A percentile compares a stretch with the other conserved stretches of the same genome.
phyloP scores from a whole-genome alignment of 306 rosid genomes.

The Castanospermum australe region DNA sequence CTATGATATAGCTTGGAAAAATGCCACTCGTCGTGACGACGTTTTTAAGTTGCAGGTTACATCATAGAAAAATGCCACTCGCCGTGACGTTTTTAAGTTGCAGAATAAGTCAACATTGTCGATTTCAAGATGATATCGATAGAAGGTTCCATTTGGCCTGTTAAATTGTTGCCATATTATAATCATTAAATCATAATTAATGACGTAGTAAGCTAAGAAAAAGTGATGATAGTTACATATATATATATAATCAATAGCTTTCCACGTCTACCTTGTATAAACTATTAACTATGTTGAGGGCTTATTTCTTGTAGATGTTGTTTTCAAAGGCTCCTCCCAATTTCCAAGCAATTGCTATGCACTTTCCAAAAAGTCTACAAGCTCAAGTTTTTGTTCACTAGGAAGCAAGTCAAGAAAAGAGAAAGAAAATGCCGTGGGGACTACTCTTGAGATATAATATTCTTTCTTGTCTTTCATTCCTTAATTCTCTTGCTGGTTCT shows the following conservation, averaged over 20 bases:
- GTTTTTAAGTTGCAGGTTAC: too few species aligned
- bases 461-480: slow-evolving; percentile 21
- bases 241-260: background rate
- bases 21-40: too few species aligned
- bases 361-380: slow-evolving; percentile 19
- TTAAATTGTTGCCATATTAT: background rate
- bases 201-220: background rate
- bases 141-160: background rate
- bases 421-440: slow-evolving; percentile 25
- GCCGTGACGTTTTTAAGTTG: background rate
- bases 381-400: slow-evolving; percentile 21
- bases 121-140: background rate
- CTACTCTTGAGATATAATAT: slow-evolving; percentile 20
- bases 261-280: background rate
- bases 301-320: background rate
- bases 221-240: background rate
- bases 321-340: slow-evolving; percentile 3
- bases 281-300: background rate
- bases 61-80: background rate
- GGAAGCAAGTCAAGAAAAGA: slow-evolving; percentile 28
- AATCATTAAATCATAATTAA: background rate
- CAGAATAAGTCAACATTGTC: background rate
- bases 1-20: background rate
- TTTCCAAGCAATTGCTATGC: slow-evolving; percentile 42
- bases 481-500: background rate